Base-by-base conservation (phyloP, 2,329 filamentous ascomycete species). In the Sphaerostilbella broomeana region DNA sequence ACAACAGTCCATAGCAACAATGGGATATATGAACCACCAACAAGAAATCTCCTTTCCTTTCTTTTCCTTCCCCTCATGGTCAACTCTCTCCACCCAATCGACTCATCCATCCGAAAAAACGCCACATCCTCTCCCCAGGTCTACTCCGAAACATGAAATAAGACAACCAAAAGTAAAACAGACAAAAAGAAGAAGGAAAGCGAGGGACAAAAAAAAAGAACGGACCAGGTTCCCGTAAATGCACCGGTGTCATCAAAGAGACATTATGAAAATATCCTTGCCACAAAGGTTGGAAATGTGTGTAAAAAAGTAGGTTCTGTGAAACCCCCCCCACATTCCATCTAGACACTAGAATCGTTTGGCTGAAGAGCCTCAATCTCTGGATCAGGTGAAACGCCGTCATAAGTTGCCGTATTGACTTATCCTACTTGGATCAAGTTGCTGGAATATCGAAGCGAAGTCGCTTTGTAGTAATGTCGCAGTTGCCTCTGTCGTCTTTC, bases 121-220 rank as follows among this genome's bases (percentile, higher is more conserved):
- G 46, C 47, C 47, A 29, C 53, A 43, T 51, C 53, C 38, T 43
- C 50, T 52, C 48, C 46, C 49, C 49, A 43, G 45, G 38, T 46
- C 35, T 38, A 36, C 42, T 31, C 28, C 34, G 37, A 40, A 32
- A 40, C 37, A n/a, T n/a, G n/a, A n/a, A 41, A 37, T 32, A 31
- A 43, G 40, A 21, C 35, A 46, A 35, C 30, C 13, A 40, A 40
- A 47, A 44, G 19, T 22, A 24, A 35, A 37, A 26, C 29, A 40
- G 16, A 17, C 28, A 25, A 21, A 16, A 35, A 33, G 17, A 17
- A 33, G 27, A 42, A 37, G 21, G 35, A 38, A 47, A 47, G 24
- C 44, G 37, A 30, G 46, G 38, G 18, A 38, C 39, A 21, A 46
- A 38, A 46, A 41, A 47, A 40, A 44, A 35, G 30, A 31, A 40